A percentile compares a stretch with the other conserved stretches of the same genome.
phyloP scores from a whole-genome alignment of 352 stramenopile species.

The Pilasporangium apinafurcum region DNA sequence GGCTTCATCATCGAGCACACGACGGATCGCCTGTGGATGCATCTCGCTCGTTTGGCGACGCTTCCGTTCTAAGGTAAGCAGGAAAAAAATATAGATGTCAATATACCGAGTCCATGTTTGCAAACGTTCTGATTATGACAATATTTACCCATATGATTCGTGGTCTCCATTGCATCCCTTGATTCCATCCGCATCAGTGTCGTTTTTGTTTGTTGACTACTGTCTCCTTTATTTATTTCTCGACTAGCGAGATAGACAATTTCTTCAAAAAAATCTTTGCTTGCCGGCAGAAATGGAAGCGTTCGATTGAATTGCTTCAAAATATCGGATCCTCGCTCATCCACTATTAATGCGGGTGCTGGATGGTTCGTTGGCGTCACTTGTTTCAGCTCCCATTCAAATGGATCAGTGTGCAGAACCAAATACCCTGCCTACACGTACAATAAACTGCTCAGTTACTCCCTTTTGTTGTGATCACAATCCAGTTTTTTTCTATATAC shows the following conservation, averaged over 20 bases:
- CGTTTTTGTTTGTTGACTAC: background rate
- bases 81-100: background rate
- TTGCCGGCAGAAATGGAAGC: constrained; percentile 74
- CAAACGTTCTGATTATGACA: no score
- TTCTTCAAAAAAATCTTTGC: constrained; percentile 79
- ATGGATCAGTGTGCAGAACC: constrained; percentile 32
- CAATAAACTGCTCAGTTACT: background rate
- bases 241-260: constrained; percentile 37
- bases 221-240: background rate
- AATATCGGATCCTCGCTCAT: constrained; percentile 53
- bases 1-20: constrained; percentile 56
- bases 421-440: constrained; percentile 44
- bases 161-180: no score
- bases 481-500: background rate
- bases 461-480: background rate
- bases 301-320: constrained; percentile 68
- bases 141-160: no score
- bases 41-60: constrained; percentile 69
- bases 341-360: constrained; percentile 33
- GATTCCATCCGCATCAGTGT: background rate
- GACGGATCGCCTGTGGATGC: constrained; percentile 68
- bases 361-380: constrained; percentile 40
- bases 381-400: constrained; percentile 51
- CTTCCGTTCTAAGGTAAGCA: constrained; percentile 14
- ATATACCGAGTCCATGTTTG: no score